Conservation (phyloP, 805 yeast species). For the Zygotorulaspora chibaensis region DNA sequence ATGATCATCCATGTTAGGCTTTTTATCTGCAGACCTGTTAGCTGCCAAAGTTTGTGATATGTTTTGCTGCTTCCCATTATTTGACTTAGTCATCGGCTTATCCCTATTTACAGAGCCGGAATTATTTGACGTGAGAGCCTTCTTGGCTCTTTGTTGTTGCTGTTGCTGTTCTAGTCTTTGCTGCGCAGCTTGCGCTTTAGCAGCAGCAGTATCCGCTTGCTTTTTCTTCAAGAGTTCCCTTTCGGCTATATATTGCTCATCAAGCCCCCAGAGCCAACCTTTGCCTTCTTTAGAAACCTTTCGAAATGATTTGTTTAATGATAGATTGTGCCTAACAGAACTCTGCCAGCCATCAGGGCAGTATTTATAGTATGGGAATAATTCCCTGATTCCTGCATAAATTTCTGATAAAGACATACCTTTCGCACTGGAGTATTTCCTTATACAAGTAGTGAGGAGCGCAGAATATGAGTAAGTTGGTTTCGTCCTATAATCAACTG, state of each 20-base stretch:
- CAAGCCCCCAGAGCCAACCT: conserved; percentile 93
- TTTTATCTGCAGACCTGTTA: conserved; percentile 26
- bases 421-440: conserved; percentile 57
- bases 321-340: conserved; percentile 83
- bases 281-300: conserved; percentile 83
- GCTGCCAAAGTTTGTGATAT: conserved; percentile 35
- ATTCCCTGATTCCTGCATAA: conserved; percentile 77
- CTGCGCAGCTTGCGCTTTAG: conserved; percentile 54
- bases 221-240: conserved; percentile 70
- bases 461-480: conserved; percentile 80
- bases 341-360: conserved; percentile 99
- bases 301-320: conserved; percentile 78
- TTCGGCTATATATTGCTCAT: conserved; percentile 78
- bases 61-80: conserved; percentile 33
- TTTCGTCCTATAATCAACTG: conserved; percentile 77
- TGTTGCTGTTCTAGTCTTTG: conserved; percentile 48
- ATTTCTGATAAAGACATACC: conserved; percentile 85
- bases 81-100: conserved; percentile 12
- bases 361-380: conserved; percentile 86
- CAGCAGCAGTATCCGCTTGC: conserved; percentile 60
- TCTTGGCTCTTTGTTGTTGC: conserved; percentile 27
- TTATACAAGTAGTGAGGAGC: conserved; percentile 72
- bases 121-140: conserved; percentile 18
- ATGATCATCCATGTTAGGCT: conserved; percentile 35
- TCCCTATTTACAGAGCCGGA: conserved; percentile 5